Conservation (phyloP, 768 basidiomycete genomes). For the Macrolepiota fuliginosa region DNA sequence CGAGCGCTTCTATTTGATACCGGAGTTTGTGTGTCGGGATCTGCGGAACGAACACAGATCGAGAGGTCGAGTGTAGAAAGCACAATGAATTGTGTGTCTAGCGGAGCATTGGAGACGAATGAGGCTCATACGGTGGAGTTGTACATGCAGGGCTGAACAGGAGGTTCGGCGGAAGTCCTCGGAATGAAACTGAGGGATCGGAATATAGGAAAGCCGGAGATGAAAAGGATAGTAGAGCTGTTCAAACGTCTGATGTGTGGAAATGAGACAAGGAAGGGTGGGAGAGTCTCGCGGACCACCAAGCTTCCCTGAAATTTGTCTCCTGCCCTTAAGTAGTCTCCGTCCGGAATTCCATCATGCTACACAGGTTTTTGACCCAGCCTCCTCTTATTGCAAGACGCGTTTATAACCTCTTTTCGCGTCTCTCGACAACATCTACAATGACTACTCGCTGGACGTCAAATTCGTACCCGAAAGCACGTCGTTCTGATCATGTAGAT, state of each 20-base stretch:
- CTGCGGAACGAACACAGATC: not conserved
- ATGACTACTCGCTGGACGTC: slow-evolving; percentile 48
- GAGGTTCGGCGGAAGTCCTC: not conserved
- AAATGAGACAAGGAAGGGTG: not conserved
- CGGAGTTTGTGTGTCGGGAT: not conserved
- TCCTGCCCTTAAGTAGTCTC: slow-evolving; percentile 2
- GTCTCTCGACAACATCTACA: slow-evolving; percentile 29
- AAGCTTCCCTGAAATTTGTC: not conserved
- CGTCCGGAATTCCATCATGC: slow-evolving; percentile 19
- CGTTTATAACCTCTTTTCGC: slow-evolving; percentile 22
- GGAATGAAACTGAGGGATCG: not conserved
- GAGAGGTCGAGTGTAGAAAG: not conserved
- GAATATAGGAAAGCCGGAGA: not conserved
- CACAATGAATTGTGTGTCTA: not conserved
- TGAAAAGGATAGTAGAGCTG: not conserved
- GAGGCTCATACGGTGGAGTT: not conserved
- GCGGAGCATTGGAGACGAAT: not conserved
- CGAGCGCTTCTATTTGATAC: not conserved
- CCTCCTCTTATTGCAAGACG: slow-evolving; percentile 15
- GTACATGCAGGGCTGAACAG: not conserved
- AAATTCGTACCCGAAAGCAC: slow-evolving; percentile 60
- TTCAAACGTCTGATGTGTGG: not conserved
- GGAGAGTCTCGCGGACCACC: not conserved
- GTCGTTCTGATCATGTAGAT: slow-evolving; percentile 66
- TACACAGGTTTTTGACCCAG: slow-evolving; percentile 15